Evolutionary conservation across 2,329 filamentous ascomycete species (phyloP), one percentile per base, ranked within the genome.

Genomic region (Xylariales sp.): DNA sequence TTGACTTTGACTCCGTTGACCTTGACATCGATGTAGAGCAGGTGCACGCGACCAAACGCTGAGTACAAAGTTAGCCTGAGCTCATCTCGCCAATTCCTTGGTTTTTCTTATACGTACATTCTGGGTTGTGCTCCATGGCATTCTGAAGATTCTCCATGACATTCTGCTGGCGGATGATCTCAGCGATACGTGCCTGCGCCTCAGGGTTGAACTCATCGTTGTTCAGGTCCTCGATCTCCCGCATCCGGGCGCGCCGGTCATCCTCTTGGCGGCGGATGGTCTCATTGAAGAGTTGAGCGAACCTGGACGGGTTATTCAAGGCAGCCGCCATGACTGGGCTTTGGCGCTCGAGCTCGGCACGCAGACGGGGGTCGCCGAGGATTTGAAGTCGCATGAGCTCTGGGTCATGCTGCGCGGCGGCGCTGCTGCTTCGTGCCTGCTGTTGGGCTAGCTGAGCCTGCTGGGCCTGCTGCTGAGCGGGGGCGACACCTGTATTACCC

Each of bases 71-170:
- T n/a, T n/a, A n/a, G n/a, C n/a, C n/a, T n/a, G n/a, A n/a, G n/a
- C n/a, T n/a, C n/a, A n/a, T n/a, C n/a, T n/a, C n/a, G n/a, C n/a
- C n/a, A n/a, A n/a, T n/a, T n/a, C n/a, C n/a, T n/a, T n/a, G n/a
- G n/a, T n/a, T n/a, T n/a, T n/a, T n/a, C n/a, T n/a, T 40, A 27
- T n/a, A 64, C 75, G 52, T 66, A 94, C 91, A 91, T 77, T 97
- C 93, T 1, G 93, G 93, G 55, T 94, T 95, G 64, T 97, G 84
- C 65, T 97, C 91, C 76, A 96, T 91, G 29, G 93, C 93, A 64
- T 90, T 93, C 57, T 97, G 89, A 43, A 97, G 64, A 56, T 98
- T 98, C 66, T 96, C 89, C 62, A 91, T 89, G 31, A 98, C 91
- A 13, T 84, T 76, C 65, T 97, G 87, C 63, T 96, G 87, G 39